These are phyloP conservation scores for Alternaria metachromatica DNA, from an alignment of 2,329 filamentous ascomycete species.

Conservation along the genomic window DNA sequence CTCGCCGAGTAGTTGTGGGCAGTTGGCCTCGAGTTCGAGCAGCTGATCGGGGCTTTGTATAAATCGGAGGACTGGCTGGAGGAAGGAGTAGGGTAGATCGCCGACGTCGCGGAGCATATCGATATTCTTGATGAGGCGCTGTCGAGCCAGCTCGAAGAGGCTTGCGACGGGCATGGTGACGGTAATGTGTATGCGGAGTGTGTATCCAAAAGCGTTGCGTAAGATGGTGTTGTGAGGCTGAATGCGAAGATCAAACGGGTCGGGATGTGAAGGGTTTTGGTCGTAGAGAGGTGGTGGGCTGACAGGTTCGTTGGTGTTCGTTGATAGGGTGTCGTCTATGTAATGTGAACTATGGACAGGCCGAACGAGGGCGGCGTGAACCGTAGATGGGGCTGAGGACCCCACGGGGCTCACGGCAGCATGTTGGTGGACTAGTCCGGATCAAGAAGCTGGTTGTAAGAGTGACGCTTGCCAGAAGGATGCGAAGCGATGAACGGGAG, in stretches of 20 bases:
- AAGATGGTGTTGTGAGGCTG: not conserved
- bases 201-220: not conserved
- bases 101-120: constrained; percentile 70
- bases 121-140: constrained; percentile 52
- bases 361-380: constrained; percentile 1
- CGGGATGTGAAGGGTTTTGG: not conserved
- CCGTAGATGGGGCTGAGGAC: constrained; percentile 6
- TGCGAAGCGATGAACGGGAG: not conserved
- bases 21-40: constrained; percentile 72
- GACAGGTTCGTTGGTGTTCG: not conserved
- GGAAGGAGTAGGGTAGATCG: constrained; percentile 70
- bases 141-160: constrained; percentile 50
- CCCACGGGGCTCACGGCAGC: constrained; percentile 9
- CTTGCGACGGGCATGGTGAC: constrained; percentile 45
- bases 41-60: constrained; percentile 79
- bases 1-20: constrained; percentile 75
- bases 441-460: not conserved
- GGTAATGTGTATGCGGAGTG: not conserved
- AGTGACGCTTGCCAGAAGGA: not conserved
- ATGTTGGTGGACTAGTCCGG: constrained; percentile 2
- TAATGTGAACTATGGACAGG: constrained; percentile 11
- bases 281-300: not conserved
- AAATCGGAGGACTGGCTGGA: constrained; percentile 71
- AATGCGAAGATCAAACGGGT: not conserved
- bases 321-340: constrained; percentile 1